These are phyloP conservation scores for Andalucia godoyi DNA, from an alignment of 78 protist genomes.

Conservation along the genomic window DNA sequence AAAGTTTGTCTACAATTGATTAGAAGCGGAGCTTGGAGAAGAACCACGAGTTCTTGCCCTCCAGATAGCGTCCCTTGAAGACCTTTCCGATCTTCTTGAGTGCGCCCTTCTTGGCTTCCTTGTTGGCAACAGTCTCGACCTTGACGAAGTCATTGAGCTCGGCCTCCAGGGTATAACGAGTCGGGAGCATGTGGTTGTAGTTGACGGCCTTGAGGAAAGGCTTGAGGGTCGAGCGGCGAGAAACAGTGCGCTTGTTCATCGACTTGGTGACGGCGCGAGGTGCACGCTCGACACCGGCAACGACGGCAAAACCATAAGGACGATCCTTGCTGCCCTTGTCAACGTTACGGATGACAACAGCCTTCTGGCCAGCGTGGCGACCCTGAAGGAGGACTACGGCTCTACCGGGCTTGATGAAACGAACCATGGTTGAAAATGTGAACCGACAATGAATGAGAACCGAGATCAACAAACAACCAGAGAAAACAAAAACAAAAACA, in stretches of 20 bases:
- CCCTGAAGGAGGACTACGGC: slow-evolving; percentile 90
- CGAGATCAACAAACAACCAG: too few relatives aligned
- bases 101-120: slow-evolving; percentile 10
- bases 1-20: neutral
- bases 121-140: slow-evolving; percentile 20
- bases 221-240: slow-evolving; percentile 65
- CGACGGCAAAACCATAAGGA: slow-evolving; percentile 81
- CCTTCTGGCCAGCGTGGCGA: slow-evolving; percentile 94
- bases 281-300: slow-evolving; percentile 86
- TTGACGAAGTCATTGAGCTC: slow-evolving; percentile 36
- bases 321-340: slow-evolving; percentile 69
- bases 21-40: slow-evolving; percentile 87
- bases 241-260: slow-evolving; percentile 71
- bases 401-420: slow-evolving; percentile 83
- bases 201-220: slow-evolving; percentile 93
- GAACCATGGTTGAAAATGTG: too few relatives aligned
- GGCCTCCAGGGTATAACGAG: slow-evolving; percentile 54
- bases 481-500: too few relatives aligned
- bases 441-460: too few relatives aligned
- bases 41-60: slow-evolving; percentile 98
- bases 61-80: slow-evolving; percentile 38
- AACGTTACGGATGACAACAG: slow-evolving; percentile 82
- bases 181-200: slow-evolving; percentile 97
- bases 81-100: slow-evolving; percentile 44
- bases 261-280: slow-evolving; percentile 73